Base-by-base conservation (phyloP, 1,139 yeast species). In the Pichiaceae sp. region DNA sequence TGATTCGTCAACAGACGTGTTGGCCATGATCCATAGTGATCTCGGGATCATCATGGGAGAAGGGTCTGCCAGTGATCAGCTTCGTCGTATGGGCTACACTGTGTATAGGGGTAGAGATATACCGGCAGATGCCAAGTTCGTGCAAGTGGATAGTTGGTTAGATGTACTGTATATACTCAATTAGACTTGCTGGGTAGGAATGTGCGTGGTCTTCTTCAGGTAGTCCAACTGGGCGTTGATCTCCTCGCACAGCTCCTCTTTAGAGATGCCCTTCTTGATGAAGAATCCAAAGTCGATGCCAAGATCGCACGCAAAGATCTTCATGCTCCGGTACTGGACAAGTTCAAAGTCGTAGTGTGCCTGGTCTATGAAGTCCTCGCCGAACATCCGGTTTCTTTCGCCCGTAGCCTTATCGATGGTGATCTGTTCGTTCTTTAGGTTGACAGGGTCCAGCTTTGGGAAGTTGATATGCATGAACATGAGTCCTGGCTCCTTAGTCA, bases 1-100 rank as follows among this genome's bases (percentile, higher is more conserved):
- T 1, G 91, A 81, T 49, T 75, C 84, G 42, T 48, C 71, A 1
- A 76, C 84, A 0, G 91, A 81, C 55, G 57, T 78, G 14, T 54
- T 76, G 28, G 68, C 78, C 1, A 54, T 79, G 50, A 41, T 73
- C 11, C 64, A 62, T 27, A 72, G 75, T 2, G 69, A 68, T 40
- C 43, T 55, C 16, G 84, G 81, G 0, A 56, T 78, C 4, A 63
- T 72, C 0, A 63, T 78, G 35, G 63, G 57, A 14, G 62, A 63
- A 16, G 61, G 64, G 9, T 50, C 57, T n/a, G 59, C 64, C 15
- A 39, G 44, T 21, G 37, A 50, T 35, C 40, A 52, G 11, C 35
- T 50, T 20, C 25, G 29, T 15, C 29, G 38, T 8, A 34, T 52
- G 33, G 54, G 54, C 2, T 48, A 35, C 35, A 31, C 35, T 23